These are phyloP conservation scores for Phytophthora nicotianae DNA, from an alignment of 352 stramenopile genomes.

Conservation along the genomic window DNA sequence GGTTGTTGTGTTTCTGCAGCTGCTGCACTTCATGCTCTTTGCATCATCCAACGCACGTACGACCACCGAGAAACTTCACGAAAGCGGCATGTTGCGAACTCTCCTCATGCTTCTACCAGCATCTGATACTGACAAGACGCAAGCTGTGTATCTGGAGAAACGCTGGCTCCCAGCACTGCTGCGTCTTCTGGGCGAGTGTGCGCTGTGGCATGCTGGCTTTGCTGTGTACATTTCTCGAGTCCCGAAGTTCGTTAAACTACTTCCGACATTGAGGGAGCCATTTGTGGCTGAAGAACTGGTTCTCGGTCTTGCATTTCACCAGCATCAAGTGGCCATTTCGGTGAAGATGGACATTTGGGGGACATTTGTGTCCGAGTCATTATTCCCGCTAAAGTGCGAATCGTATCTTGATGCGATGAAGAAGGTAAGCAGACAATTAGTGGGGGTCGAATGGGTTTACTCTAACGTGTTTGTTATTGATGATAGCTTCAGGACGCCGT, in stretches of 20 bases:
- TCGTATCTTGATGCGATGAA: constrained; percentile 46
- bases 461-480: constrained; percentile 6
- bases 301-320: constrained; percentile 44
- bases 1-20: constrained; percentile 50
- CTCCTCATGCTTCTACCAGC: constrained; percentile 47
- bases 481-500: constrained; percentile 42
- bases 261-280: constrained; percentile 27
- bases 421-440: constrained; percentile 40
- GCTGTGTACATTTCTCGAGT: constrained; percentile 49
- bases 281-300: constrained; percentile 46
- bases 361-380: constrained; percentile 25
- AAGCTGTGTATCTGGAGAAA: constrained; percentile 10
- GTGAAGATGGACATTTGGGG: constrained; percentile 32
- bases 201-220: constrained; percentile 51
- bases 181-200: constrained; percentile 54
- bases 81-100: constrained; percentile 52
- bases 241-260: constrained; percentile 41
- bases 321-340: constrained; percentile 35
- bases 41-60: constrained; percentile 28
- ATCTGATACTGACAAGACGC: constrained; percentile 3
- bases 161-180: constrained; percentile 50
- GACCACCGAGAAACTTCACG: constrained; percentile 44
- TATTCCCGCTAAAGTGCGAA: constrained; percentile 38
- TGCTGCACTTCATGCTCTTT: constrained; percentile 54
- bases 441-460: not conserved